A percentile compares a stretch with the other conserved stretches of the same genome.
phyloP scores from a whole-genome alignment of 768 basidiomycete species.

The Calocybe gangraenosa region DNA sequence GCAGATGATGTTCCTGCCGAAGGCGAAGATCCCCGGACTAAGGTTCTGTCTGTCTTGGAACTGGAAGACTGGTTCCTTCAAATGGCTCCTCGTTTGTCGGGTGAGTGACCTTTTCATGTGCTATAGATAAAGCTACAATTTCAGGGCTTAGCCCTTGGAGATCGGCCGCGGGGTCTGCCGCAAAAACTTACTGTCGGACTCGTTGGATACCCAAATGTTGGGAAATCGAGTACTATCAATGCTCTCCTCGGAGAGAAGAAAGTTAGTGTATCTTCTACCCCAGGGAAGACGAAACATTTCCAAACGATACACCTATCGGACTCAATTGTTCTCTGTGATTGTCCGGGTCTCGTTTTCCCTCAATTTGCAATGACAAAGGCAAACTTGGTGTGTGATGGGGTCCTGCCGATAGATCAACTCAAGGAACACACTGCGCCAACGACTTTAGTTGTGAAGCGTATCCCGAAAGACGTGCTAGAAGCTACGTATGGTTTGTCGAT shows the following conservation, averaged over 20 bases:
- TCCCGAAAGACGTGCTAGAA: slow-evolving; percentile 84
- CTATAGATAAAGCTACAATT: slow-evolving; percentile 2
- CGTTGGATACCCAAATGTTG: slow-evolving; percentile 98
- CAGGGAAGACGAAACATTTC: slow-evolving; percentile 98
- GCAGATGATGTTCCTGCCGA: slow-evolving; percentile 51
- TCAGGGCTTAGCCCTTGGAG: slow-evolving; percentile 52
- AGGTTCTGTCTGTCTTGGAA: slow-evolving; percentile 81
- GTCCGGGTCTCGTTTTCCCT: slow-evolving; percentile 96
- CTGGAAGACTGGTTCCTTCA: slow-evolving; percentile 78
- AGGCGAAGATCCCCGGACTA: slow-evolving; percentile 59
- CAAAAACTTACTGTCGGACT: slow-evolving; percentile 78
- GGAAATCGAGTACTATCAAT: slow-evolving; percentile 98
- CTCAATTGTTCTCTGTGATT: slow-evolving; percentile 87
- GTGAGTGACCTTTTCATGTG: slow-evolving; percentile 33
- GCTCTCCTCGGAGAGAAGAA: slow-evolving; percentile 94
- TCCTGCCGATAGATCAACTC: slow-evolving; percentile 96
- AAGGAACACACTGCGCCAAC: slow-evolving; percentile 87
- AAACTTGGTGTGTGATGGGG: slow-evolving; percentile 93
- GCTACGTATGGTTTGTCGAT: slow-evolving; percentile 85
- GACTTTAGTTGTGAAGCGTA: slow-evolving; percentile 68
- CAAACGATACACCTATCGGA: slow-evolving; percentile 96
- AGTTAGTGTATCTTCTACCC: slow-evolving; percentile 97
- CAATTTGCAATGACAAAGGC: slow-evolving; percentile 98
- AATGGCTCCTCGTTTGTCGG: slow-evolving; percentile 64
- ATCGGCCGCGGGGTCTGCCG: slow-evolving; percentile 51